These are phyloP conservation scores for Neurospora pannonica DNA, from an alignment of 495 filamentous ascomycete species.

Conservation along the genomic window DNA sequence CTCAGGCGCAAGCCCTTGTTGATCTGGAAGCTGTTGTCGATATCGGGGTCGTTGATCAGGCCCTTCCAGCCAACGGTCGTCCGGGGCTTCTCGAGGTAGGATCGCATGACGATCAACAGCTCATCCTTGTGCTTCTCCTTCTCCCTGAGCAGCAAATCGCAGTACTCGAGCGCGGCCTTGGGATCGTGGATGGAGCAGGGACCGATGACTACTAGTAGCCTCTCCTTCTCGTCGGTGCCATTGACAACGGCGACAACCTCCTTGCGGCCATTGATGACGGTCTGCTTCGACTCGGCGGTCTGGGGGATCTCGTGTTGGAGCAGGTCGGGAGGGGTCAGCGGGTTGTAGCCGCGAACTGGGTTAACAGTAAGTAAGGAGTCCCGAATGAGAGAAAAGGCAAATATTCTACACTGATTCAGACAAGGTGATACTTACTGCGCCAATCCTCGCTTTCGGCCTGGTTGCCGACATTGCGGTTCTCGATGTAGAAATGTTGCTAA, in stretches of 20 bases:
- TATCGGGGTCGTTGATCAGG: constrained; percentile 97
- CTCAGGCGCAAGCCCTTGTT: constrained; percentile 89
- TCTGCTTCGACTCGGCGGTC: constrained; percentile 64
- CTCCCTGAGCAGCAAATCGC: constrained; percentile 66
- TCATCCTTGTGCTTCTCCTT: constrained; percentile 87
- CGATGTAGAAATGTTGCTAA: constrained; percentile 58
- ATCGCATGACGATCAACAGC: constrained; percentile 91
- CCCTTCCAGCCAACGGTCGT: constrained; percentile 99
- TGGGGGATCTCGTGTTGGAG: constrained; percentile 91
- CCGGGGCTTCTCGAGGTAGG: constrained; percentile 97
- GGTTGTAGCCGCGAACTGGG: constrained; percentile 82
- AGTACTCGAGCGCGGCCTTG: constrained; percentile 85
- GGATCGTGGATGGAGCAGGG: constrained; percentile 99
- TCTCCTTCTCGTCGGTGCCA: constrained; percentile 60
- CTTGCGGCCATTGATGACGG: constrained; percentile 70
- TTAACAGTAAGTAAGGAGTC: constrained; percentile 9
- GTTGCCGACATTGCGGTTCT: constrained; percentile 85
- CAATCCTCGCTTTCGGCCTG: constrained; percentile 75
- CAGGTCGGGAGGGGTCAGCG: constrained; percentile 84
- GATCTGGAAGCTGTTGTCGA: constrained; percentile 97
- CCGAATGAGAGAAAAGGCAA: neutral
- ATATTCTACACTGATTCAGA: neutral
- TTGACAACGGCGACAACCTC: constrained; percentile 77
- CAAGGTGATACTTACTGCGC: constrained; percentile 53
- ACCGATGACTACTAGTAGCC: constrained; percentile 86